Percentiles rank a stretch among this genome's conserved stretches.
phyloP scores from a whole-genome alignment of 2,329 filamentous ascomycete species.

The Graphiopsis chlorocephala region DNA sequence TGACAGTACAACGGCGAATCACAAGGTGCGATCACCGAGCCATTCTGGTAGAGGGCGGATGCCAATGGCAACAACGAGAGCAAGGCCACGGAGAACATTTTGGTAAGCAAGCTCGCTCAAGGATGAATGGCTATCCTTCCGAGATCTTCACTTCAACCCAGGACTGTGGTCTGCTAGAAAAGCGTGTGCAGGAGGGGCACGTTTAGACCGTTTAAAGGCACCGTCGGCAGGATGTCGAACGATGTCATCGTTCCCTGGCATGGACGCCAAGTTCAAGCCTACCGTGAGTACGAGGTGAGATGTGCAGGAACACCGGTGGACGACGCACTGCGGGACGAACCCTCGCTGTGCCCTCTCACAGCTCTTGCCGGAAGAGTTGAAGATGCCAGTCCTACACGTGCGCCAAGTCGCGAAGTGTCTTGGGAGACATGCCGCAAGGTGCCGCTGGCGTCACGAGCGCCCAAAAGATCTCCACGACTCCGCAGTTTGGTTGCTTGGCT shows the following conservation, averaged over 20 bases:
- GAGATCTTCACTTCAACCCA: not conserved
- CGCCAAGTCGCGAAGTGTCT: slow-evolving; percentile 14
- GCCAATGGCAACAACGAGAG: slow-evolving; percentile 16
- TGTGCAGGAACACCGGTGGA: not conserved
- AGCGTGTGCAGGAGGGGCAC: not conserved
- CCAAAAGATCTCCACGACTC: slow-evolving; percentile 1
- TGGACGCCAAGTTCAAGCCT: slow-evolving; percentile 7
- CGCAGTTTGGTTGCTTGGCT: slow-evolving; percentile 4
- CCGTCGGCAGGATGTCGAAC: not conserved
- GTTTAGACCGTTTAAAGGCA: slow-evolving; percentile 1
- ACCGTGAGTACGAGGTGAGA: not conserved
- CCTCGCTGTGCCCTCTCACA: not conserved
- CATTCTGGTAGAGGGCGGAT: slow-evolving; percentile 57
- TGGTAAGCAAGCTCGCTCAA: not conserved
- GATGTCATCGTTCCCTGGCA: slow-evolving; percentile 2
- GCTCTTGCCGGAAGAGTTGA: not conserved
- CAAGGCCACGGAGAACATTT: slow-evolving; percentile 7
- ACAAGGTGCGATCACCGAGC: slow-evolving; percentile 61
- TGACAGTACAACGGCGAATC: slow-evolving; percentile 67
- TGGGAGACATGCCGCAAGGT: not conserved
- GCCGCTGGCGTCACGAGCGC: slow-evolving; percentile 13
- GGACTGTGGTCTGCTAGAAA: not conserved
- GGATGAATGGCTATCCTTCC: not conserved
- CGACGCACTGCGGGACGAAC: not conserved
- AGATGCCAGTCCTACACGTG: slow-evolving; percentile 6